phyloP scores from a whole-genome alignment of 2,329 filamentous ascomycete species.

The Aspergillus fijiensis region DNA sequence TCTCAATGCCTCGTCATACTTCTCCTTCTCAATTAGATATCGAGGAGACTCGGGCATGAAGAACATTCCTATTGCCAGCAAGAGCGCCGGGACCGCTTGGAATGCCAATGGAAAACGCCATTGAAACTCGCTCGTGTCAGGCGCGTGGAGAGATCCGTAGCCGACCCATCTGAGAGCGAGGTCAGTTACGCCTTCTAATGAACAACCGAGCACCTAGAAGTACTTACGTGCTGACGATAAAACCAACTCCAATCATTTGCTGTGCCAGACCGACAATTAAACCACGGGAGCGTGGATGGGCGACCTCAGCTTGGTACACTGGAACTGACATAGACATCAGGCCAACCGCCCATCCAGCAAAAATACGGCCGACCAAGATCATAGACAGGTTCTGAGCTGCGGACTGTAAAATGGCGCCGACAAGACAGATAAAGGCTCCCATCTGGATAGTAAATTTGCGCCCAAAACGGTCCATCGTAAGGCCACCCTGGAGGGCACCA shows the following conservation, averaged over 20 bases:
- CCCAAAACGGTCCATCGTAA: conserved; percentile 63
- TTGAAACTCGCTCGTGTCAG: conserved; percentile 32
- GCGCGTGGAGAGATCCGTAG: conserved; percentile 46
- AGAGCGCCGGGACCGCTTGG: conserved; percentile 42
- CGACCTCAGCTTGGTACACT: conserved; percentile 64
- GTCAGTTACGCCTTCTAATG: conserved; percentile 4
- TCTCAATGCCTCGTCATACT: conserved; percentile 49
- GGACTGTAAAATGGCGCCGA: conserved; percentile 61
- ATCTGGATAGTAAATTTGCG: conserved; percentile 60
- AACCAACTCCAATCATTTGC: conserved; percentile 48
- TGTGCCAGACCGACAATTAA: conserved; percentile 45
- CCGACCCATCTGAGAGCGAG: conserved; percentile 44
- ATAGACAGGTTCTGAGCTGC: conserved; percentile 57
- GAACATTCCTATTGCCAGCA: conserved; percentile 35
- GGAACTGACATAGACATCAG: conserved; percentile 54
- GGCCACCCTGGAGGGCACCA: conserved; percentile 54
- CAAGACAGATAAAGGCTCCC: conserved; percentile 56
- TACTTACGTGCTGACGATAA: conserved; percentile 44
- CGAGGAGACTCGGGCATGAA: conserved; percentile 39
- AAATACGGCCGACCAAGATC: conserved; percentile 57
- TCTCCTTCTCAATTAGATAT: conserved; percentile 43
- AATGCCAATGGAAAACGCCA: conserved; percentile 38
- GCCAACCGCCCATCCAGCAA: conserved; percentile 51
- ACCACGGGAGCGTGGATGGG: conserved; percentile 59
- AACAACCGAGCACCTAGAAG: not conserved